Evolutionary conservation across 169 alveolate genomes (phyloP).

Genomic region (Sarcocystis neurona): DNA sequence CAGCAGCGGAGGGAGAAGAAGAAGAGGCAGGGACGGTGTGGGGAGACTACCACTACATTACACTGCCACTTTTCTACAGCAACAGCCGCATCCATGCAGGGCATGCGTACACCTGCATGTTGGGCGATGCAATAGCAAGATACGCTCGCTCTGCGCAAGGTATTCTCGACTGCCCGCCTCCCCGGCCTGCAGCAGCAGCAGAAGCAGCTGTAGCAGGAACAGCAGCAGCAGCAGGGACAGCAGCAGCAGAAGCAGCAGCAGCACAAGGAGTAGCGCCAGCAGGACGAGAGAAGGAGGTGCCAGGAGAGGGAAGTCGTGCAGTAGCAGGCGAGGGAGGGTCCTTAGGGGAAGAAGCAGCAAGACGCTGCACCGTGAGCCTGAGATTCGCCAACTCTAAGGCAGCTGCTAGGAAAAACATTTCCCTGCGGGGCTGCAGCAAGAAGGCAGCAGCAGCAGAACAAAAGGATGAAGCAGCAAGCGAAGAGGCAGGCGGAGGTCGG

Average conservation of each 20-base stretch:
- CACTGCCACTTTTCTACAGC: slow-evolving; percentile 72
- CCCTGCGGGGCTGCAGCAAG: background rate
- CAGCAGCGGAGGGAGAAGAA: background rate
- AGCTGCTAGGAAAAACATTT: background rate
- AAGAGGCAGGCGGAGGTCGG: background rate
- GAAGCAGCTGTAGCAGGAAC: background rate
- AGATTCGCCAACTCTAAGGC: background rate
- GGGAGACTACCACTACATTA: slow-evolving; percentile 11
- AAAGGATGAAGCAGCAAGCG: background rate
- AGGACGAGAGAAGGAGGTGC: background rate
- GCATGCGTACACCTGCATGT: slow-evolving; percentile 77
- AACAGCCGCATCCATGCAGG: slow-evolving; percentile 79
- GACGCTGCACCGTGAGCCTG: background rate
- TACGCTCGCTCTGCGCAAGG: slow-evolving; percentile 29
- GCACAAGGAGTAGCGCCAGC: background rate
- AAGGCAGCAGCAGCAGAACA: background rate
- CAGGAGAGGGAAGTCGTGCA: background rate
- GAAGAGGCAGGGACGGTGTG: background rate
- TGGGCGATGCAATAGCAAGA: slow-evolving; percentile 71
- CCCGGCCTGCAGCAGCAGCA: background rate
- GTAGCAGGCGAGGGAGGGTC: background rate
- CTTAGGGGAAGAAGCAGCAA: background rate
- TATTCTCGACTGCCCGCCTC: background rate
- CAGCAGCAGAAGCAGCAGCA: background rate
- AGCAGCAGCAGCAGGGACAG: background rate